Conservation (phyloP, 2,329 filamentous ascomycete genomes). For the Colletotrichum sp. region DNA sequence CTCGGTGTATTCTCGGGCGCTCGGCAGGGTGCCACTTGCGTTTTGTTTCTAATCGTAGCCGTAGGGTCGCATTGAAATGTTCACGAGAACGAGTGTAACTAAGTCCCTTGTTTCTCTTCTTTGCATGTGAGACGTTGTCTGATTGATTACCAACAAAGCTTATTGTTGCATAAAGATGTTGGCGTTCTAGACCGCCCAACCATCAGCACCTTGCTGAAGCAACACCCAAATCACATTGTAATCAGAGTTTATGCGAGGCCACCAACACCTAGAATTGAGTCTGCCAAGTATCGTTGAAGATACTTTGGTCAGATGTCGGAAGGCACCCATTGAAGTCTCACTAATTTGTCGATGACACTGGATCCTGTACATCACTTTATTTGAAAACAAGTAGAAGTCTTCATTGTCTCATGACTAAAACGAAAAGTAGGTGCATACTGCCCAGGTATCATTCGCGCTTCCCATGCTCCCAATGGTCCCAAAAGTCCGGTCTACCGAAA, state of each 20-base stretch:
- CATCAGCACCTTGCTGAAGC: background rate
- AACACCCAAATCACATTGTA: background rate
- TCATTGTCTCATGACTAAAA: background rate
- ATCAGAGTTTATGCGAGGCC: background rate
- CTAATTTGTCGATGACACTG: background rate
- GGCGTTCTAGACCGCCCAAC: background rate
- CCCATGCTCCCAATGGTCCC: background rate
- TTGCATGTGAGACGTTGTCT: background rate
- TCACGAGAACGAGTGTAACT: background rate
- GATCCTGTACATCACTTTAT: no score
- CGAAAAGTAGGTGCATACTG: background rate
- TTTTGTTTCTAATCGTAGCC: background rate
- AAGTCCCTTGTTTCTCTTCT: background rate
- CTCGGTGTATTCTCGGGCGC: background rate
- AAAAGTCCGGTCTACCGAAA: background rate
- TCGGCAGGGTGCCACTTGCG: background rate
- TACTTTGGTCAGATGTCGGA: background rate
- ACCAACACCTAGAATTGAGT: background rate
- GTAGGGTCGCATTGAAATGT: background rate
- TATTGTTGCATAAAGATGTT: background rate
- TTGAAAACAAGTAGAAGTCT: background rate
- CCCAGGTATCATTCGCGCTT: background rate
- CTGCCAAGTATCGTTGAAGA: rapidly evolving
- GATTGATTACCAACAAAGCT: background rate
- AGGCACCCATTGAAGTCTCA: background rate